A percentile compares a stretch with the other conserved stretches of the same genome.
Evolutionary conservation across 495 filamentous ascomycete genomes (phyloP).

Genomic region (Xylaria grammica): DNA sequence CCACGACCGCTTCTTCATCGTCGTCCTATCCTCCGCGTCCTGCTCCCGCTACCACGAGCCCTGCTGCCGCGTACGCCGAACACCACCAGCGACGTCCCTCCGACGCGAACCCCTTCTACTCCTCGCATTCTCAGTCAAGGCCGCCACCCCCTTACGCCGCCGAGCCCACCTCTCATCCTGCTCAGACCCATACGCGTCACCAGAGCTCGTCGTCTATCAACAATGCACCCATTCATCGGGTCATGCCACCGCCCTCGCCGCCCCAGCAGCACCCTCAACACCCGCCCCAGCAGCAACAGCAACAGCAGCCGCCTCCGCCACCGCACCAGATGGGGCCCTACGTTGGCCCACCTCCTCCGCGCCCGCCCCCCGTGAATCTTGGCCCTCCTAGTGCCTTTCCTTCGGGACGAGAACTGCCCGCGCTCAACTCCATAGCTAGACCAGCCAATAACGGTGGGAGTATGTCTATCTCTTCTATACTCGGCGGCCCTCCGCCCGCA

Average conservation of each 20-base stretch:
- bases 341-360: conserved; percentile 48
- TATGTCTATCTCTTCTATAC: conserved; percentile 97
- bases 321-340: conserved; percentile 52
- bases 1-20: conserved; percentile 32
- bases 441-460: conserved; percentile 63
- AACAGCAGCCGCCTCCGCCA: conserved; percentile 41
- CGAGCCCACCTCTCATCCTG: conserved; percentile 51
- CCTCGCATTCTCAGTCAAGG: conserved; percentile 42
- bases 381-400: conserved; percentile 58
- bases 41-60: conserved; percentile 27
- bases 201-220: conserved; percentile 57
- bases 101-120: conserved; percentile 50
- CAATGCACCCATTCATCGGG: conserved; percentile 51
- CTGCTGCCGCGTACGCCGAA: conserved; percentile 45
- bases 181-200: conserved; percentile 56
- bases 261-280: conserved; percentile 43
- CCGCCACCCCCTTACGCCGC: conserved; percentile 45
- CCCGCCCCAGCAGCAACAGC: conserved; percentile 33
- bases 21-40: conserved; percentile 38
- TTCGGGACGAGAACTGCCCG: conserved; percentile 59
- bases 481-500: conserved; percentile 66
- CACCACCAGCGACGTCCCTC: conserved; percentile 54
- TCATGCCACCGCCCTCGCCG: conserved; percentile 60
- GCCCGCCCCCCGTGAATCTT: conserved; percentile 57
- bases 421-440: conserved; percentile 54